Conservation (phyloP, 352 stramenopile genomes). For the Blastocystis sp. region DNA sequence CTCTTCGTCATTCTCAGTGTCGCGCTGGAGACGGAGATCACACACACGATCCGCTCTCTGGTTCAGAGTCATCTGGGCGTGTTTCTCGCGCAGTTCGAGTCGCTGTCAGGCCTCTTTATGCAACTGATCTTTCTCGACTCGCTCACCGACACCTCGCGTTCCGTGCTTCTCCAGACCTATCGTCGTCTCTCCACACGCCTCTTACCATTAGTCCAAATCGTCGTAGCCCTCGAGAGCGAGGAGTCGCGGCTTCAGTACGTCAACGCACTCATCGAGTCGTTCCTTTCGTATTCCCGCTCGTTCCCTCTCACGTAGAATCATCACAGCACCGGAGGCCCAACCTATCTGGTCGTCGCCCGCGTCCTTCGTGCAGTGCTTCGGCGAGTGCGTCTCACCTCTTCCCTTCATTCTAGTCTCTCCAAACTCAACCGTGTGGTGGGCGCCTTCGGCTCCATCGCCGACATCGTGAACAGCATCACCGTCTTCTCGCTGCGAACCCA, state of each 20-base stretch:
- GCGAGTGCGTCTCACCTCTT: background rate
- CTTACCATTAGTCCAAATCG: background rate
- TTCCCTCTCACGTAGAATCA: background rate
- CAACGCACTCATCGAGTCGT: background rate
- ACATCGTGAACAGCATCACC: background rate
- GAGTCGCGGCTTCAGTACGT: background rate
- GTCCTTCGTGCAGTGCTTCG: background rate
- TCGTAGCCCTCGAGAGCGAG: background rate
- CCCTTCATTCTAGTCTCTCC: background rate
- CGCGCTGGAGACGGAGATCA: slow-evolving; percentile 28
- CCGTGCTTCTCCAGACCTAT: background rate
- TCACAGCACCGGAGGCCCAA: background rate
- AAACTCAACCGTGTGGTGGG: background rate
- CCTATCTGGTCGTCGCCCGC: background rate
- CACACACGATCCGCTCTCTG: slow-evolving; percentile 17
- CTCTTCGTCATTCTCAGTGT: background rate
- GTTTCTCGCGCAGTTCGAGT: background rate
- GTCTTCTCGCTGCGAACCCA: background rate
- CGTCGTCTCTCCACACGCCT: background rate
- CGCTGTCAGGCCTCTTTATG: background rate
- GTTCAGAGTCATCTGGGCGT: background rate
- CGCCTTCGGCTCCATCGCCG: background rate
- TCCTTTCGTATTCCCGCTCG: background rate
- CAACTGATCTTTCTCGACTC: background rate
- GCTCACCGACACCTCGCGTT: background rate